These are phyloP conservation scores for Penicillium sp. DNA, from an alignment of 2,329 filamentous ascomycete species.

Conservation along the genomic window DNA sequence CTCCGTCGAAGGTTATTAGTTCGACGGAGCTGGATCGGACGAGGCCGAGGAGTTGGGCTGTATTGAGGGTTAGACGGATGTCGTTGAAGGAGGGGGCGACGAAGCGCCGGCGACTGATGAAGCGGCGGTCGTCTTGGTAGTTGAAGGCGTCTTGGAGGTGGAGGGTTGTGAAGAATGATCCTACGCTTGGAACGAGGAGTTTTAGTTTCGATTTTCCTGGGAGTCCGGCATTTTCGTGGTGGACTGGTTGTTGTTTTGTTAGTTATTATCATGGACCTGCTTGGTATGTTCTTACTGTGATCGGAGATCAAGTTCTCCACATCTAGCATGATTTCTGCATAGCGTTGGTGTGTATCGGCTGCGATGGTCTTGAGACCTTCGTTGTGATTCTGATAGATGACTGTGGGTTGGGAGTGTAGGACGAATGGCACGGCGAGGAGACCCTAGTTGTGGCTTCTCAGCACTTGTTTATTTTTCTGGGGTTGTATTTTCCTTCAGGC, in stretches of 20 bases:
- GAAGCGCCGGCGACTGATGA: slow-evolving; percentile 88
- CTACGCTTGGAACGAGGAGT: slow-evolving; percentile 85
- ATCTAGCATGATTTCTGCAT: slow-evolving; percentile 93
- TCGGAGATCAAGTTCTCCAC: slow-evolving; percentile 91
- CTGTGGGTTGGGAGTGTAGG: slow-evolving; percentile 90
- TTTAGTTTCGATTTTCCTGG: slow-evolving; percentile 84
- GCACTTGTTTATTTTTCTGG: background rate
- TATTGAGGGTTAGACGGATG: slow-evolving; percentile 88
- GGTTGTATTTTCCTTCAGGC: background rate
- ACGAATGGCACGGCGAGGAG: slow-evolving; percentile 95
- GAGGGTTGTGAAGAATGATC: slow-evolving; percentile 90
- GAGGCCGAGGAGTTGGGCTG: slow-evolving; percentile 92
- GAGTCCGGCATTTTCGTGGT: slow-evolving; percentile 63
- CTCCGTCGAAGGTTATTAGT: slow-evolving; percentile 94
- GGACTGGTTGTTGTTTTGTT: slow-evolving; percentile 58
- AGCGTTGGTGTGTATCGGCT: slow-evolving; percentile 79
- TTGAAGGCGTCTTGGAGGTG: slow-evolving; percentile 88
- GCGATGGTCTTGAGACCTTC: slow-evolving; percentile 71
- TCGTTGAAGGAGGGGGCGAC: slow-evolving; percentile 98
- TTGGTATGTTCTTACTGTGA: slow-evolving; percentile 74
- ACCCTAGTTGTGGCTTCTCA: slow-evolving; percentile 49
- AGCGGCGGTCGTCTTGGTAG: slow-evolving; percentile 82
- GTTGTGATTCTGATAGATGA: slow-evolving; percentile 73
- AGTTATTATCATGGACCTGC: no score
- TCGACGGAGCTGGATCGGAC: slow-evolving; percentile 73